Base-by-base conservation (phyloP, 441 rosid species). In the Erodium texanum region DNA sequence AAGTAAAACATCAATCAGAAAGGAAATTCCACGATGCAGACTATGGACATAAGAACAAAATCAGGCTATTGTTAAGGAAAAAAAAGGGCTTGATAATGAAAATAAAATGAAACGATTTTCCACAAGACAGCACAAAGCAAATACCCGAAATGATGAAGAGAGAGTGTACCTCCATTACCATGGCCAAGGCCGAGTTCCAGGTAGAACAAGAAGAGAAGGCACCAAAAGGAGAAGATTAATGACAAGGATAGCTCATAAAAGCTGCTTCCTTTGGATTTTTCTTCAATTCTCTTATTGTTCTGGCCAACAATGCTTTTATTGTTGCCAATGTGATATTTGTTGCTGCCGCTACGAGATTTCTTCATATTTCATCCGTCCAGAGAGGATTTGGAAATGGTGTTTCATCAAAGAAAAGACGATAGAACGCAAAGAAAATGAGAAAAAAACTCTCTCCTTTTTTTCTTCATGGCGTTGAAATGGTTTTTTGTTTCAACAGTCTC, bases 181-280 rank as follows among this genome's bases (percentile, higher is more conserved):
- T 85, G 82, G 45, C 89, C 84, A 24, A 56, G 83, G 73, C 90
- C 84, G 69, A 90, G 81, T 96, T 89, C 82, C 67, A 83, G 65
- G 69, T 86, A 84, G 67, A 85, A 79, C 20, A 90, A 82, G 68
- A 90, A 82, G 71, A 86, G 32, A 69, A 87, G 75, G 7, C 90
- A 94, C 98, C 98, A 93, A 22, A 82, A 76, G 75, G 81, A 77
- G 38, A 89, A 80, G 72, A 84, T 84, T 69, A 93, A 74, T 24
- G 96, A 90, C 82, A 92, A 43, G 1, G 98, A 93, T 78, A 89
- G 77, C 81, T 81, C 84, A 80, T 85, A 85, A 66, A 85, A 68
- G 22, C 76, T 72, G 71, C 65, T 83, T 73, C 76, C 52, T 68
- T 67, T 52, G 43, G 56, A 18, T 15, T 68, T 34, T 18, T 81